These are phyloP conservation scores for Grosmannia clavigera DNA, from an alignment of 2,329 filamentous ascomycete genomes.

Conservation along the genomic window DNA sequence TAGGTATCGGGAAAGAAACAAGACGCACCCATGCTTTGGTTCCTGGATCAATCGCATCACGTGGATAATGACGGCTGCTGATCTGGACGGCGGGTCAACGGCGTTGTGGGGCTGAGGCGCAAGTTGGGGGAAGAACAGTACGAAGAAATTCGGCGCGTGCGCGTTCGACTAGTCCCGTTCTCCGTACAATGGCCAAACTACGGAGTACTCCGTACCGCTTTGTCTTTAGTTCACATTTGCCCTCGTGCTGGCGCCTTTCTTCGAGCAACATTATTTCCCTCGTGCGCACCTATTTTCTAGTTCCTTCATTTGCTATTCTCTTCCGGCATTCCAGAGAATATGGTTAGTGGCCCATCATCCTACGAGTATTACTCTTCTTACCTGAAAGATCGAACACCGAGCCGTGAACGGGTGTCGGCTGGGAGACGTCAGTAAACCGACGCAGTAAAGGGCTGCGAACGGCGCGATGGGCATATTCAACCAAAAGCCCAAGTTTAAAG, in stretches of 20 bases:
- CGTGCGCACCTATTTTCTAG: background rate
- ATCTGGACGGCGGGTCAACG: background rate
- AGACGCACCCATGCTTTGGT: background rate
- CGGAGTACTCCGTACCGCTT: too few species aligned
- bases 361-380: background rate
- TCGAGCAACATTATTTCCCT: background rate
- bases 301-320: background rate
- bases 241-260: background rate
- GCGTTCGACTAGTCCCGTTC: background rate
- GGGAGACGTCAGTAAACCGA: background rate
- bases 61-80: background rate
- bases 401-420: background rate
- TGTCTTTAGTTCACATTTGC: background rate
- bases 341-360: background rate
- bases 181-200: background rate
- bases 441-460: background rate
- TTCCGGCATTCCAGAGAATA: background rate
- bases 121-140: background rate
- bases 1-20: too few species aligned
- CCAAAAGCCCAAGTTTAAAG: slow-evolving; percentile 37
- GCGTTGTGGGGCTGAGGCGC: background rate
- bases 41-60: background rate
- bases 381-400: background rate
- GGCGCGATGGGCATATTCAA: slow-evolving; percentile 27
- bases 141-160: background rate